Conservation (phyloP, 2,329 filamentous ascomycete species). For the Aspergillus spinulosporus region DNA sequence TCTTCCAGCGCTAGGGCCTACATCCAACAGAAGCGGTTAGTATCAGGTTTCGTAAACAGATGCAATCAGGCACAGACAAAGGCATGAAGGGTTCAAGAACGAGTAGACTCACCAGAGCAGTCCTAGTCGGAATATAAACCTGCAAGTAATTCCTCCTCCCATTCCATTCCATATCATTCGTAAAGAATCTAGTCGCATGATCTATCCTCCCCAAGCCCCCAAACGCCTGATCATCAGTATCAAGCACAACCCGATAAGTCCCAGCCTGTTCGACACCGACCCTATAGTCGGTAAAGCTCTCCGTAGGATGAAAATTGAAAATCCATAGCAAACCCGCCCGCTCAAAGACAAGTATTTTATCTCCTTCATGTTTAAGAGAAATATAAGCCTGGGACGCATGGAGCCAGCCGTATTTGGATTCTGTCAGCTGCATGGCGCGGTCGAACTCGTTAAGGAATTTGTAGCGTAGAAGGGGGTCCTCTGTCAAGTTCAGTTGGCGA, state of each 20-base stretch:
- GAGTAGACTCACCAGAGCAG: conserved; percentile 67
- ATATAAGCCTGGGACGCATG: conserved; percentile 83
- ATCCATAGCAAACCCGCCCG: conserved; percentile 85
- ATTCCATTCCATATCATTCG: conserved; percentile 88
- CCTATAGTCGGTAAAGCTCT: conserved; percentile 88
- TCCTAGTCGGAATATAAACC: conserved; percentile 82
- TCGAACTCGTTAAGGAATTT: conserved; percentile 93
- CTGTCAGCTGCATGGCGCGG: conserved; percentile 81
- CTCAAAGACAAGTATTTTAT: conserved; percentile 97
- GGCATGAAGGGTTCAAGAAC: not conserved
- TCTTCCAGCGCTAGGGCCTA: conserved; percentile 58
- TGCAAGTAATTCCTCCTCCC: conserved; percentile 85
- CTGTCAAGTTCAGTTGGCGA: conserved; percentile 87
- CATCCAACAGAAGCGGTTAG: not conserved
- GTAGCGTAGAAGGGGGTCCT: conserved; percentile 83
- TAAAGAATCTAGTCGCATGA: conserved; percentile 84
- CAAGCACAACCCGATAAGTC: conserved; percentile 83
- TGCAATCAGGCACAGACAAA: too few relatives aligned
- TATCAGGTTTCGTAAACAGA: not conserved
- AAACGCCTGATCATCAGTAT: conserved; percentile 73
- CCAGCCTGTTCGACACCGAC: conserved; percentile 82
- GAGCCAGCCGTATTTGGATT: conserved; percentile 90
- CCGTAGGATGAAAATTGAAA: conserved; percentile 89
- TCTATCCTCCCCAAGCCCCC: conserved; percentile 79
- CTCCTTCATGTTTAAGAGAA: conserved; percentile 85